Conservation (phyloP, 345 rosid genomes). For the Trapa incisa region DNA sequence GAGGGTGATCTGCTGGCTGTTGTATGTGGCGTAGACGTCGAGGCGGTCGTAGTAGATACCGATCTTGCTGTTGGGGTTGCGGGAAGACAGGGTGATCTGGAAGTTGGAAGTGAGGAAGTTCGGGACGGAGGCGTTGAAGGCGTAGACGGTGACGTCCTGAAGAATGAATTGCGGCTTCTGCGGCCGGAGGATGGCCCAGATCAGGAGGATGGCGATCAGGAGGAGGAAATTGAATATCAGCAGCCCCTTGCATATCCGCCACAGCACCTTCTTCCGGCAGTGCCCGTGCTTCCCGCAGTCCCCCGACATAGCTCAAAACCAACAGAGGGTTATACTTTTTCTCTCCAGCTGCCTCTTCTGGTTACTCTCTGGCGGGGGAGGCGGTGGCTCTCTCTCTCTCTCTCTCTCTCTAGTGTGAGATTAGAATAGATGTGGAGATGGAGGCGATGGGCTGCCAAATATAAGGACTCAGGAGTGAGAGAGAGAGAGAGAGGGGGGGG, state of each 20-base stretch:
- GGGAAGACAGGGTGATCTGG: constrained; percentile 67
- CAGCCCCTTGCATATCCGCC: constrained; percentile 27
- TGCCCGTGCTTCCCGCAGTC: constrained; percentile 31
- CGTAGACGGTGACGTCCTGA: constrained; percentile 85
- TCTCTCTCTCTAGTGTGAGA: too few species aligned
- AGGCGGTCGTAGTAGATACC: constrained; percentile 83
- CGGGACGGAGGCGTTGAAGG: constrained; percentile 65
- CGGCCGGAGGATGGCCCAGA: constrained; percentile 89
- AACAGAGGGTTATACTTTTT: too few species aligned
- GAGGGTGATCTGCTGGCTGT: constrained; percentile 65
- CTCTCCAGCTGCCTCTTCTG: too few species aligned
- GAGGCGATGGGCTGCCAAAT: too few species aligned
- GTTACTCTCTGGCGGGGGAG: too few species aligned
- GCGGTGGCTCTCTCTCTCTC: too few species aligned
- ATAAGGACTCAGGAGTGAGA: too few species aligned
- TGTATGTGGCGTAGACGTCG: constrained; percentile 57
- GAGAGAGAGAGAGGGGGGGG: too few species aligned
- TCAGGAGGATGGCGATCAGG: constrained; percentile 45
- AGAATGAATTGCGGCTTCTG: constrained; percentile 63
- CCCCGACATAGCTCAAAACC: constrained; percentile 23
- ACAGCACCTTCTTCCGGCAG: constrained; percentile 17
- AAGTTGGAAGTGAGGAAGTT: constrained; percentile 63
- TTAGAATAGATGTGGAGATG: too few species aligned
- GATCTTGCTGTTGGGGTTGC: constrained; percentile 71
- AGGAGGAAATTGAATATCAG: constrained; percentile 38